Evolutionary conservation across 2,329 filamentous ascomycete species (phyloP).

Genomic region (Aspergillus fischeri): DNA sequence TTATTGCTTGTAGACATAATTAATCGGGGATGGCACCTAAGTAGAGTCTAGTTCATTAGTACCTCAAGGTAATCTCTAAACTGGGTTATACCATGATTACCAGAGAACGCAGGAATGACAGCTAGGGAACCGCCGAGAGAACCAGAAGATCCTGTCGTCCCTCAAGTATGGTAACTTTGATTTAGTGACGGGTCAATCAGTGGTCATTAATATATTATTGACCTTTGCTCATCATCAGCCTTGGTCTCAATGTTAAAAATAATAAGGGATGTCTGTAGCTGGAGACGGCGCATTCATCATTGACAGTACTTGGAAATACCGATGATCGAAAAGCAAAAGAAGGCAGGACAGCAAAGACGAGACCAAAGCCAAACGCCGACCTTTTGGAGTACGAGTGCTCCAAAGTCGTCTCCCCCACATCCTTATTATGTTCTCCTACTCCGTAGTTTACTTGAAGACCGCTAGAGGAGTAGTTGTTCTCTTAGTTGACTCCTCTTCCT

Average conservation of each 20-base stretch:
- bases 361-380: too few relatives aligned
- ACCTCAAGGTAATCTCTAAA: too few relatives aligned
- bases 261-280: too few relatives aligned
- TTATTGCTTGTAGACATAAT: too few relatives aligned
- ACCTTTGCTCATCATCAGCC: background rate
- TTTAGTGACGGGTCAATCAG: constrained; percentile 11
- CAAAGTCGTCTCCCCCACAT: too few relatives aligned
- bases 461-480: background rate
- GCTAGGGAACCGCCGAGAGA: constrained; percentile 3
- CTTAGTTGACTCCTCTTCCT: too few relatives aligned
- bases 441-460: background rate
- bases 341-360: too few relatives aligned
- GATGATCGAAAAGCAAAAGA: background rate
- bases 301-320: background rate
- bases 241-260: background rate
- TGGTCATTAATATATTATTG: background rate
- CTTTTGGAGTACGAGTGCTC: too few relatives aligned
- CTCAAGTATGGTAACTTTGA: constrained; percentile 17
- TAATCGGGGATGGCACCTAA: too few relatives aligned
- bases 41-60: too few relatives aligned
- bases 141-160: constrained; percentile 9
- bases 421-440: background rate
- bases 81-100: too few relatives aligned
- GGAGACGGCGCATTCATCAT: background rate
- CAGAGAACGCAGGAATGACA: background rate